Percentiles rank a stretch among this genome's conserved stretches.
phyloP scores from a whole-genome alignment of 1,284 basidiomycete genomes.

The Ganoderma boninense region DNA sequence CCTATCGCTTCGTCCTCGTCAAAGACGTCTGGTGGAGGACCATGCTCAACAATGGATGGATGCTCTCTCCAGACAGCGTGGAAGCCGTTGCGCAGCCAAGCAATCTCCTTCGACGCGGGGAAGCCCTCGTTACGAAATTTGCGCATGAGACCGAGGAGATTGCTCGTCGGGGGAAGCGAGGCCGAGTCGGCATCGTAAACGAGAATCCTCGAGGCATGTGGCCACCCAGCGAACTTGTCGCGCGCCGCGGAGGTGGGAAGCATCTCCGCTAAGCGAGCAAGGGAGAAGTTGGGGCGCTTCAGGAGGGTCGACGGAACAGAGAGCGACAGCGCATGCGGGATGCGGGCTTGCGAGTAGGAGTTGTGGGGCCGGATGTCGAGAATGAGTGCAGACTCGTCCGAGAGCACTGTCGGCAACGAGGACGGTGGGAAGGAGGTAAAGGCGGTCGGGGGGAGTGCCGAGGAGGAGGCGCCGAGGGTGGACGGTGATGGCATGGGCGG shows the following conservation, averaged over 20 bases:
- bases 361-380: constrained; percentile 92
- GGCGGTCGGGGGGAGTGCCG: constrained; percentile 27
- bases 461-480: constrained; percentile 16
- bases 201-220: constrained; percentile 66
- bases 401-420: constrained; percentile 43
- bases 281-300: constrained; percentile 85
- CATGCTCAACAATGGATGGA: constrained; percentile 59
- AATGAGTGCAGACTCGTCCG: constrained; percentile 56
- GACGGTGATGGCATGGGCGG: constrained; percentile 29
- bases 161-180: constrained; percentile 61
- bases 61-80: constrained; percentile 69
- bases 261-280: constrained; percentile 80
- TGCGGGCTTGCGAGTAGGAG: constrained; percentile 69
- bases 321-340: constrained; percentile 83
- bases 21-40: constrained; percentile 54
- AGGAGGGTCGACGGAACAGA: constrained; percentile 95
- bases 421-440: constrained; percentile 46
- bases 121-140: constrained; percentile 85
- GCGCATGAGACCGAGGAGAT: constrained; percentile 81
- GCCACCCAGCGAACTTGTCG: constrained; percentile 68
- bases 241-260: constrained; percentile 68
- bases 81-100: constrained; percentile 86
- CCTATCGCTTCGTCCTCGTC: constrained; percentile 57
- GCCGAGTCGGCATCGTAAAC: constrained; percentile 85
- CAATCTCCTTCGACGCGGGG: constrained; percentile 59